Evolutionary conservation across 441 rosid genomes (phyloP).

Genomic region (Metrosideros polymorpha): DNA sequence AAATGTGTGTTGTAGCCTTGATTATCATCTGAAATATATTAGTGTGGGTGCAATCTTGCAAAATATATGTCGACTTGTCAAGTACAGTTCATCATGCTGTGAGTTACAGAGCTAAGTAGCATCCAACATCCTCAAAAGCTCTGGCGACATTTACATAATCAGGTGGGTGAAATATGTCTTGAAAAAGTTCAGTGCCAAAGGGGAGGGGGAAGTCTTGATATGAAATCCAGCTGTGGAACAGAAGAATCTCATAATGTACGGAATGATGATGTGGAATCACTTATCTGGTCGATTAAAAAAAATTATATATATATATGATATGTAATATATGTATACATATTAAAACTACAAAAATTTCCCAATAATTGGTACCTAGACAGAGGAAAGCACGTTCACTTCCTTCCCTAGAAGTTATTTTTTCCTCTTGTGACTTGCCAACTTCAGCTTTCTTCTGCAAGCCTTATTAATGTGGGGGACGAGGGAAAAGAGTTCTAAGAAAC

Average conservation of each 20-base stretch:
- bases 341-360: not conserved
- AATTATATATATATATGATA: not conserved
- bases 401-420: constrained; percentile 13
- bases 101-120: not conserved
- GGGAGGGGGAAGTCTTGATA: not conserved
- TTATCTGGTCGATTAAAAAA: not conserved
- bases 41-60: not conserved
- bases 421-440: constrained; percentile 9
- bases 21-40: not conserved
- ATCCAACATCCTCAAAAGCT: not conserved
- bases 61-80: not conserved
- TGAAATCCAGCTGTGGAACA: not conserved
- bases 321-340: not conserved
- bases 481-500: constrained; percentile 2
- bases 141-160: not conserved
- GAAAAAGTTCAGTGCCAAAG: not conserved
- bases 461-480: constrained; percentile 15
- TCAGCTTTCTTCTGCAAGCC: constrained; percentile 20
- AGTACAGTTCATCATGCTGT: not conserved
- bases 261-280: not conserved
- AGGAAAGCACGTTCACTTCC: constrained; percentile 12
- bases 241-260: not conserved
- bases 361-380: not conserved
- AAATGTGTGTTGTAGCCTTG: not conserved
- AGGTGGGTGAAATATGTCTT: not conserved